These are phyloP conservation scores for Aspergillus cejpii DNA, from an alignment of 2,329 filamentous ascomycete genomes.

Conservation along the genomic window DNA sequence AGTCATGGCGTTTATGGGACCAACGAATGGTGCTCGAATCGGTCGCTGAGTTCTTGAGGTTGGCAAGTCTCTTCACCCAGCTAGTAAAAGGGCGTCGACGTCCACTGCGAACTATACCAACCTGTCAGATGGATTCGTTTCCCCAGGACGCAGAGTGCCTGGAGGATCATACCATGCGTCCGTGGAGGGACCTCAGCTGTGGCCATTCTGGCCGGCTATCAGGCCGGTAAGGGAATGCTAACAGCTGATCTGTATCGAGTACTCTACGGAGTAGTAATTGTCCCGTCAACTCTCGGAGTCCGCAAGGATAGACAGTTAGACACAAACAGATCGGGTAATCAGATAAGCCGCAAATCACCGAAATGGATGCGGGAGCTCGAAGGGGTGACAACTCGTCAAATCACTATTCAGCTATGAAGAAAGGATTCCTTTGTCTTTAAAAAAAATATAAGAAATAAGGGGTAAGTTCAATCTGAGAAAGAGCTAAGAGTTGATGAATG, in stretches of 20 bases:
- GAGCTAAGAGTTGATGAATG: not conserved
- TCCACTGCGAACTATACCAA: constrained; percentile 57
- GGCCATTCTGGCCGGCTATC: constrained; percentile 21
- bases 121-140: constrained; percentile 6
- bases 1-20: constrained; percentile 34
- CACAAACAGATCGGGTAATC: not conserved
- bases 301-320: no score
- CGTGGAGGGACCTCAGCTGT: constrained; percentile 34
- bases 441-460: not conserved
- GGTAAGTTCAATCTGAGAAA: not conserved
- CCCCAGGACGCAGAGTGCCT: constrained; percentile 3
- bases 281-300: no score
- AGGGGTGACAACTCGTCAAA: not conserved
- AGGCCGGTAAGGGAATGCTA: not conserved
- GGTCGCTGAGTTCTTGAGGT: constrained; percentile 65
- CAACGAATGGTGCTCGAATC: constrained; percentile 41
- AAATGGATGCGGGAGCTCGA: not conserved
- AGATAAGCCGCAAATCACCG: not conserved
- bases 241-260: not conserved
- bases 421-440: no score
- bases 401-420: not conserved
- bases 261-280: no score
- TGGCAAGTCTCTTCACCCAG: constrained; percentile 90
- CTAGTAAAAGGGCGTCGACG: constrained; percentile 81
- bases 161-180: constrained; percentile 40